phyloP scores from a whole-genome alignment of 768 basidiomycete genomes.

The Suillus discolor region DNA sequence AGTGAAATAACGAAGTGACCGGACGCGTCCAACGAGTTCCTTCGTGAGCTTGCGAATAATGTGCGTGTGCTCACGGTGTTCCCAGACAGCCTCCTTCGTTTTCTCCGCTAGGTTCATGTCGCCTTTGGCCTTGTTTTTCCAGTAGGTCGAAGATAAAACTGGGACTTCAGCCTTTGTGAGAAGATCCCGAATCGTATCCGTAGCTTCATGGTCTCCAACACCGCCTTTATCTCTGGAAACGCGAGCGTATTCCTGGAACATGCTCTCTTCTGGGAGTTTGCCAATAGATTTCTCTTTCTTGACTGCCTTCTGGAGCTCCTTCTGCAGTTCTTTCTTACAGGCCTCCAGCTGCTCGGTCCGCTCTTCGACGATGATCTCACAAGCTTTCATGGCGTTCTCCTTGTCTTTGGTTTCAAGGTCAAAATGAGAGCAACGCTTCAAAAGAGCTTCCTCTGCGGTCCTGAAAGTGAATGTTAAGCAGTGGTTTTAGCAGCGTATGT shows the following conservation, averaged over 20 bases:
- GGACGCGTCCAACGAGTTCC: constrained; percentile 87
- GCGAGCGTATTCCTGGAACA: constrained; percentile 79
- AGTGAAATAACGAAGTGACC: constrained; percentile 90
- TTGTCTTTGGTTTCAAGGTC: constrained; percentile 74
- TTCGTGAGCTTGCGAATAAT: constrained; percentile 82
- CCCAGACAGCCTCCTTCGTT: constrained; percentile 69
- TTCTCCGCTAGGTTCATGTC: constrained; percentile 59
- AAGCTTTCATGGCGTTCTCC: constrained; percentile 86
- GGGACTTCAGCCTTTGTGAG: constrained; percentile 62
- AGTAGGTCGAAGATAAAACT: constrained; percentile 28
- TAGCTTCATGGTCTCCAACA: constrained; percentile 80
- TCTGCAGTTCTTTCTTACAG: constrained; percentile 73
- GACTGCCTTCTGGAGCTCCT: constrained; percentile 65
- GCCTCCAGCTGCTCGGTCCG: constrained; percentile 78
- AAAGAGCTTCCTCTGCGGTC: constrained; percentile 87
- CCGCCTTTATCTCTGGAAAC: constrained; percentile 65
- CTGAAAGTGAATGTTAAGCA: constrained; percentile 38
- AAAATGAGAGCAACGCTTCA: constrained; percentile 96
- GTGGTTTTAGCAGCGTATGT: neutral
- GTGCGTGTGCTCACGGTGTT: constrained; percentile 85
- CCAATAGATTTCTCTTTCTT: constrained; percentile 71
- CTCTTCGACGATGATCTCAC: constrained; percentile 87
- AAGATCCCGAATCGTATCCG: constrained; percentile 57
- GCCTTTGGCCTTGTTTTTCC: constrained; percentile 48
- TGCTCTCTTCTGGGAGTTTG: constrained; percentile 64